A percentile compares a stretch with the other conserved stretches of the same genome.
Evolutionary conservation across 768 basidiomycete species (phyloP).

Genomic region (Termitomyces sp.): DNA sequence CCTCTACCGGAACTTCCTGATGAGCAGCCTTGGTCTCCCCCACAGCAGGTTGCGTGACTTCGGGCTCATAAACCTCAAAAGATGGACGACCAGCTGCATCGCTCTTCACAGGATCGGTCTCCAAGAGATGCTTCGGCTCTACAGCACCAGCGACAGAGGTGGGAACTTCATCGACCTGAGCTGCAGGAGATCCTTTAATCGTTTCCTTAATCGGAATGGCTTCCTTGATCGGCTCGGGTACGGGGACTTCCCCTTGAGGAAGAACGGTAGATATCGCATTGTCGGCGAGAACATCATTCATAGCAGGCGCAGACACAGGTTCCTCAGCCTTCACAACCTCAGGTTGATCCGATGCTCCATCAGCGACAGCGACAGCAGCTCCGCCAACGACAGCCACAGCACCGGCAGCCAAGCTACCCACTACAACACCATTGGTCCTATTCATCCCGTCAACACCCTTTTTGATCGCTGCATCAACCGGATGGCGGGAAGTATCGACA

Average conservation of each 20-base stretch:
- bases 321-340: not conserved
- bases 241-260: not conserved
- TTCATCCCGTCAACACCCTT: slow-evolving; percentile 11
- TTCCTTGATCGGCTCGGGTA: not conserved
- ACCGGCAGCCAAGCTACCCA: slow-evolving; percentile 13
- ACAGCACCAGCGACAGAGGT: not conserved
- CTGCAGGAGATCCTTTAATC: not conserved
- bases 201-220: not conserved
- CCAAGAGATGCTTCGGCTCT: not conserved
- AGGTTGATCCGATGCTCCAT: not conserved
- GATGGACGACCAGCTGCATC: not conserved
- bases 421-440: slow-evolving; percentile 9
- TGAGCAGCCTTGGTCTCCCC: not conserved
- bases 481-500: slow-evolving; percentile 17
- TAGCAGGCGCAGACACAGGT: not conserved
- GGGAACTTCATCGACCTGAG: not conserved
- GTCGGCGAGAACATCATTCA: not conserved
- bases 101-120: not conserved
- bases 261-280: not conserved
- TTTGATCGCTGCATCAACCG: slow-evolving; percentile 14
- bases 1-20: slow-evolving; percentile 1
- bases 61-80: slow-evolving; percentile 2
- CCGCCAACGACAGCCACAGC: slow-evolving; percentile 17
- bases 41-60: not conserved
- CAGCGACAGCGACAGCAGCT: slow-evolving; percentile 12